These are phyloP conservation scores for Pythium phragmitis DNA, from an alignment of 352 stramenopile genomes.

Conservation along the genomic window DNA sequence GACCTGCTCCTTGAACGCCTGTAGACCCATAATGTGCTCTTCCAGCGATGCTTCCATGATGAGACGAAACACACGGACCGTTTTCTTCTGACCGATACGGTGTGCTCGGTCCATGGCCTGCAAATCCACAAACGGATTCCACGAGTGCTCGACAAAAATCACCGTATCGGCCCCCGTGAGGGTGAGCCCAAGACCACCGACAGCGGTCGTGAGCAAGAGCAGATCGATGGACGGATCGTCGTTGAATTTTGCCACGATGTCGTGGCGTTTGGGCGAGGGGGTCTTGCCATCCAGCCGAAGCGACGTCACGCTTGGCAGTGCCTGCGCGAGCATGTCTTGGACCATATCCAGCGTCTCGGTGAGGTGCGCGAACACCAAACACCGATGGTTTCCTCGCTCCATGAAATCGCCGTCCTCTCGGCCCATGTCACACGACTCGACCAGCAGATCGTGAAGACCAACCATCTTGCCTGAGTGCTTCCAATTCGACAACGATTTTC, in stretches of 20 bases:
- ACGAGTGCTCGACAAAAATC: conserved; percentile 98
- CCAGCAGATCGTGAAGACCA: conserved; percentile 75
- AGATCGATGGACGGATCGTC: conserved; percentile 89
- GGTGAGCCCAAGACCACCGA: conserved; percentile 96
- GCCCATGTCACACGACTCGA: conserved; percentile 62
- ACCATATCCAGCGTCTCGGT: conserved; percentile 93
- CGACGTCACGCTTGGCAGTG: conserved; percentile 74
- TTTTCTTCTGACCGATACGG: conserved; percentile 69
- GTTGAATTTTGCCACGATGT: conserved; percentile 92
- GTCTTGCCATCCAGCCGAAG: conserved; percentile 93
- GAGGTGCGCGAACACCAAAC: conserved; percentile 96
- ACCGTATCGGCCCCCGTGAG: conserved; percentile 96
- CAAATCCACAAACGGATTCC: conserved; percentile 97
- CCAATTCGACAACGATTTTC: conserved; percentile 38
- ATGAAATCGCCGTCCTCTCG: conserved; percentile 24
- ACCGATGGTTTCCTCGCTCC: conserved; percentile 77
- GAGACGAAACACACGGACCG: conserved; percentile 76
- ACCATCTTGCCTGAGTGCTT: conserved; percentile 91
- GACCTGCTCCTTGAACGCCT: conserved; percentile 77
- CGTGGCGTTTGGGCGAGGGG: conserved; percentile 55
- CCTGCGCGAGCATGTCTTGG: conserved; percentile 81
- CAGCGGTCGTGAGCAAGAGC: conserved; percentile 95
- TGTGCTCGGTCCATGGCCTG: conserved; percentile 90
- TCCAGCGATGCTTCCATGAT: conserved; percentile 76
- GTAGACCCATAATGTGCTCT: conserved; percentile 78